Conservation (phyloP, 148 eudicot genomes). For the Chenopodium album region DNA sequence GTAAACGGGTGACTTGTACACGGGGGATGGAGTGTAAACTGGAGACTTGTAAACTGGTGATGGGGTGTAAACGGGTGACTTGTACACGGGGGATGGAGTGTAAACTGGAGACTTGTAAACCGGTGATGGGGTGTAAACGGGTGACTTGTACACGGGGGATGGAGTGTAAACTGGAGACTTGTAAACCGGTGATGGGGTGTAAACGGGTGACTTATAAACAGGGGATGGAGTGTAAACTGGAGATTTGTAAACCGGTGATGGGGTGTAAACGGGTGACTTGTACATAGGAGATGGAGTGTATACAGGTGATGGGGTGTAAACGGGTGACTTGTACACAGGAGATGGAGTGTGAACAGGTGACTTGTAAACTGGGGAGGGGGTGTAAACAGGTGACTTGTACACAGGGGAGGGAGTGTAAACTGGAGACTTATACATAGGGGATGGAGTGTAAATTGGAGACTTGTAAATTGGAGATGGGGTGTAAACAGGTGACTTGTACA, state of each 20-base stretch:
- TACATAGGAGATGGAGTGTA: not conserved
- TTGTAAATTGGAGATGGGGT: not conserved
- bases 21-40: not conserved
- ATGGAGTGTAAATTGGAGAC: slow-evolving; percentile 3
- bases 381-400: not conserved
- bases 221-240: not conserved
- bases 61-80: not conserved
- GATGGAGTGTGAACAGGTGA: not conserved
- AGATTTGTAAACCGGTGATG: not conserved
- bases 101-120: not conserved
- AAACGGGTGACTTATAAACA: not conserved
- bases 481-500: not conserved
- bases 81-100: not conserved
- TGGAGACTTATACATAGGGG: not conserved
- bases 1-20: not conserved
- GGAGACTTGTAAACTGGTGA: not conserved
- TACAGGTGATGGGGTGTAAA: not conserved
- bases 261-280: slow-evolving; percentile 13
- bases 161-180: not conserved
- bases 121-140: not conserved
- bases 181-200: not conserved
- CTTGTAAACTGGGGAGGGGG: not conserved
- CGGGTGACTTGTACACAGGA: not conserved
- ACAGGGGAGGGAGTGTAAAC: not conserved
- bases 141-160: slow-evolving; percentile 9